Percentiles rank a stretch among this genome's conserved stretches.
Conservation (phyloP, 306 rosid genomes). For the Acacia acuminata region DNA sequence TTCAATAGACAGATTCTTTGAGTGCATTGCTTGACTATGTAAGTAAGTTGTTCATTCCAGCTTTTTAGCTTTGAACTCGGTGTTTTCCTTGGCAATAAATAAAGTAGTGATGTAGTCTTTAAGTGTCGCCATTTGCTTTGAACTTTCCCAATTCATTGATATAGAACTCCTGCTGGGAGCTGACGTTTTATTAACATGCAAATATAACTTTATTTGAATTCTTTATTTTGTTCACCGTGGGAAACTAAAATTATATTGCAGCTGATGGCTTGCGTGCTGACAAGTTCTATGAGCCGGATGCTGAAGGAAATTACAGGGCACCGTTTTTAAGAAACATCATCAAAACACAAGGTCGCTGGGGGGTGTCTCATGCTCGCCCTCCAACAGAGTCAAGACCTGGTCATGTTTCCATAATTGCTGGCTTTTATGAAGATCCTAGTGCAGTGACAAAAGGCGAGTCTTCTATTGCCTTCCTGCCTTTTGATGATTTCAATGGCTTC, state of each 20-base stretch:
- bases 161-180: neutral
- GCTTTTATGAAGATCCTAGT: slow-evolving; percentile 96
- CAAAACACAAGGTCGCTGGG: slow-evolving; percentile 81
- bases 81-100: neutral
- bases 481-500: slow-evolving; percentile 20
- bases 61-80: neutral
- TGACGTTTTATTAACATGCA: neutral
- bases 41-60: neutral
- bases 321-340: slow-evolving; percentile 78
- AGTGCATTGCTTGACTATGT: neutral
- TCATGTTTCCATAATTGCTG: slow-evolving; percentile 82
- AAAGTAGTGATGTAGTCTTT: neutral
- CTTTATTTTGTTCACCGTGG: slow-evolving; percentile 8
- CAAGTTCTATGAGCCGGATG: slow-evolving; percentile 83
- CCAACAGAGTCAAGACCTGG: slow-evolving; percentile 97
- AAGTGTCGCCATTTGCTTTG: neutral
- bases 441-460: slow-evolving; percentile 83
- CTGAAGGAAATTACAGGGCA: slow-evolving; percentile 67
- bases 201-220: neutral
- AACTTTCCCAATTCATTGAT: neutral
- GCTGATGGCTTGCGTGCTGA: slow-evolving; percentile 95
- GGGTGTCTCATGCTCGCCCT: slow-evolving; percentile 95
- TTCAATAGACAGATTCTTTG: neutral
- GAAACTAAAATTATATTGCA: slow-evolving; percentile 32
- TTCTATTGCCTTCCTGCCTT: neutral